A percentile compares a stretch with the other conserved stretches of the same genome.
Evolutionary conservation across 1,139 yeast genomes (phyloP).

Genomic region (Candida freyschussii): DNA sequence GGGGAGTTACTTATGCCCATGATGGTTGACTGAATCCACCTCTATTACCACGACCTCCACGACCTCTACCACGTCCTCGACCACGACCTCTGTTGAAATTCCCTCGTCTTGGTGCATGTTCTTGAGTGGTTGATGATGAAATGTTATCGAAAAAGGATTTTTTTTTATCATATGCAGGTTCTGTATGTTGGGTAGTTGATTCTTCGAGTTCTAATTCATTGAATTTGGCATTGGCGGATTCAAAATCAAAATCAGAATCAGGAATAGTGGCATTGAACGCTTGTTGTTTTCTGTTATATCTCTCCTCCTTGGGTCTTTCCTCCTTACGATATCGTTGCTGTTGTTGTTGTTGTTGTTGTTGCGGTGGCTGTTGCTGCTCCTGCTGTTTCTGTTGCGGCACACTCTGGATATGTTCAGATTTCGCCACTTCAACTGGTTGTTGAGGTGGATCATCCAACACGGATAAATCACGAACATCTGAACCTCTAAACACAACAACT

Average conservation of each 20-base stretch:
- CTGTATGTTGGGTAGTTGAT: constrained; percentile 13
- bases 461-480: constrained; percentile 85
- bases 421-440: constrained; percentile 27
- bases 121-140: constrained; percentile 47
- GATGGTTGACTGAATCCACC: constrained; percentile 2
- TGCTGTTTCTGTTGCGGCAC: constrained; percentile 1
- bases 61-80: constrained; percentile 25
- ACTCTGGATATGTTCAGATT: constrained; percentile 5
- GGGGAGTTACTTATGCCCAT: constrained; percentile 1
- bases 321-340: constrained; percentile 26
- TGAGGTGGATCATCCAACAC: constrained; percentile 65
- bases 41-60: constrained; percentile 28
- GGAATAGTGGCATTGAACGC: constrained; percentile 29
- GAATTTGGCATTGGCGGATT: constrained; percentile 60
- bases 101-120: constrained; percentile 29
- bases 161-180: constrained; percentile 53
- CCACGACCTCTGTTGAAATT: constrained; percentile 31
- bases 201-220: constrained; percentile 19
- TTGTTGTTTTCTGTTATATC: constrained; percentile 2
- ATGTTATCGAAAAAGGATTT: constrained; percentile 80
- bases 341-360: constrained; percentile 32
- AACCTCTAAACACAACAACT: constrained; percentile 82
- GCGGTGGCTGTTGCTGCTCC: constrained; percentile 27
- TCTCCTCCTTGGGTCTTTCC: constrained; percentile 2
- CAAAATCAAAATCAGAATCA: constrained; percentile 58